A percentile compares a stretch with the other conserved stretches of the same genome.
Evolutionary conservation across 2,329 filamentous ascomycete species (phyloP).

Genomic region (Ascocoryne sarcoides): DNA sequence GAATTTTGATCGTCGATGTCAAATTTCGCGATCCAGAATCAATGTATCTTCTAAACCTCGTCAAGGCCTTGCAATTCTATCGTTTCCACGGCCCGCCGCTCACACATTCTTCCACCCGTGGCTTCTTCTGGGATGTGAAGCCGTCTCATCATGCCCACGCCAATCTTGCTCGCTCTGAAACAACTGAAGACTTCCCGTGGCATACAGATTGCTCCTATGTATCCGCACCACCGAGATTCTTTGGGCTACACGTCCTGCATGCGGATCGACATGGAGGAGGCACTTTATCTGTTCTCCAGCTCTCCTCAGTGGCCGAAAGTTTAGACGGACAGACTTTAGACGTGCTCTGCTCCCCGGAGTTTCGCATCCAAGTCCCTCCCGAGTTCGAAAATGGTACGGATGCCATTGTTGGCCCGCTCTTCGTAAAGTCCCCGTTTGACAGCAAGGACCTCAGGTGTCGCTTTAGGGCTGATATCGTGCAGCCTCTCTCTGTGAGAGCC

Average conservation of each 20-base stretch:
- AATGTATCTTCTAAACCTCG: not conserved
- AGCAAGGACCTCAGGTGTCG: not conserved
- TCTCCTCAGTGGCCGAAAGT: not conserved
- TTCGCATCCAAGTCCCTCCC: not conserved
- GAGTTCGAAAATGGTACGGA: not conserved
- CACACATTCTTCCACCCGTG: slow-evolving; percentile 19
- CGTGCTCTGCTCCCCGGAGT: not conserved
- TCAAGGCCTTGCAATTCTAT: not conserved
- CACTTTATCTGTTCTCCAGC: not conserved
- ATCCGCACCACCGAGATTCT: slow-evolving; percentile 20
- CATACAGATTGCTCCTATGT: slow-evolving; percentile 27
- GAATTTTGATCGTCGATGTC: not conserved
- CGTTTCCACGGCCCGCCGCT: slow-evolving; percentile 18
- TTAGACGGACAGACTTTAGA: not conserved
- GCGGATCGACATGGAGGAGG: slow-evolving; percentile 8
- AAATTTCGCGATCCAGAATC: not conserved
- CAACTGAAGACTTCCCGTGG: slow-evolving; percentile 26
- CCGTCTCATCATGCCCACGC: slow-evolving; percentile 17
- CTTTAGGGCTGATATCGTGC: not conserved
- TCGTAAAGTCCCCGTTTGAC: not conserved
- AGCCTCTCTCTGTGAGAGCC: not conserved
- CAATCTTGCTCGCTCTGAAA: slow-evolving; percentile 24
- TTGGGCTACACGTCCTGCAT: slow-evolving; percentile 25
- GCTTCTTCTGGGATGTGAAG: slow-evolving; percentile 26
- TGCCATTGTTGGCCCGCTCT: not conserved